phyloP scores from a whole-genome alignment of 192 early-diverging fungal genomes.

The Cetraspora pellucida region DNA sequence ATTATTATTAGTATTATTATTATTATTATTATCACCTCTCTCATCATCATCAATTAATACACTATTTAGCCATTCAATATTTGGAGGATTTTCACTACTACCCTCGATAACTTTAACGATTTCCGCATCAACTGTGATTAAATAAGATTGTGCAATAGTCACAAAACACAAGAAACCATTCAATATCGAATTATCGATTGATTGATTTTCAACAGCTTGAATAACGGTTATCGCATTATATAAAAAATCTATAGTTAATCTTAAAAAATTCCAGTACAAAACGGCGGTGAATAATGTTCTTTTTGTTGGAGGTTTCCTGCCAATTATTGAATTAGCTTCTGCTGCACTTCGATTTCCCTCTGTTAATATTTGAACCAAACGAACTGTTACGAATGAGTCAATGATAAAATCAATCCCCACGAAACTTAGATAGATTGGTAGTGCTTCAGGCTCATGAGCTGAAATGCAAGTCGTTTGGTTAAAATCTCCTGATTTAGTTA shows the following conservation, averaged over 20 bases:
- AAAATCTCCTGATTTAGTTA: not conserved
- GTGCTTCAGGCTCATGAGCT: not conserved
- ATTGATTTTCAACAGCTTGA: not conserved
- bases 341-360: slow-evolving; percentile 18
- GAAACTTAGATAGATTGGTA: not conserved
- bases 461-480: not conserved
- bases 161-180: slow-evolving; percentile 2
- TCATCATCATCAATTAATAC: not conserved
- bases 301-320: not conserved
- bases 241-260: slow-evolving; percentile 9
- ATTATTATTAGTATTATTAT: slow-evolving; percentile 1
- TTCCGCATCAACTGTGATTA: slow-evolving; percentile 28
- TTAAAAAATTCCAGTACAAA: slow-evolving; percentile 28
- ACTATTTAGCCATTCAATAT: not conserved
- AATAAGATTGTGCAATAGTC: slow-evolving; percentile 17
- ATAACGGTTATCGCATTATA: not conserved
- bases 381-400: slow-evolving; percentile 1
- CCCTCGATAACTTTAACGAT: slow-evolving; percentile 28
- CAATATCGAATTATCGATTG: not conserved
- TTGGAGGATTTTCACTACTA: not conserved
- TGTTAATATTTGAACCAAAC: slow-evolving; percentile 22
- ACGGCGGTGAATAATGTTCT: slow-evolving; percentile 22
- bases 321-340: not conserved
- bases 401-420: slow-evolving; percentile 17
- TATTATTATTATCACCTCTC: not conserved